Evolutionary conservation across 2,329 filamentous ascomycete genomes (phyloP), one percentile per base, ranked within the genome.

Genomic region (Rosellinia necatrix): DNA sequence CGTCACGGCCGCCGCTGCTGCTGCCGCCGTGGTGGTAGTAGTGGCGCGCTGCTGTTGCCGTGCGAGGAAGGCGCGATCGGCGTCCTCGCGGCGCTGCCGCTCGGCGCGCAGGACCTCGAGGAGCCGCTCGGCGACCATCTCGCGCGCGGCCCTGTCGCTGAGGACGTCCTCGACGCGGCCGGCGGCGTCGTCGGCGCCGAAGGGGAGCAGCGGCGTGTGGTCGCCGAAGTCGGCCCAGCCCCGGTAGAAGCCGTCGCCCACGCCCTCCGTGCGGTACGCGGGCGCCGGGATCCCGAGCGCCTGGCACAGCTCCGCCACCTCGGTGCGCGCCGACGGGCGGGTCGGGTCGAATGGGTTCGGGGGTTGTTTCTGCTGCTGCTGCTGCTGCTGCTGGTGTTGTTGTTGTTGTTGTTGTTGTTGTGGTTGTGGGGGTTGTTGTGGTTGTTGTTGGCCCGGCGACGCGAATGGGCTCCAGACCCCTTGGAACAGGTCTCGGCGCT

Each of bases 81-180:
- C 22, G 3, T 13, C 42, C 0, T 42, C 60, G 37, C 63, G 59
- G 49, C 67, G 50, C 10, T 32, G 53, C 40, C 66, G 50, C 27
- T 69, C 54, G 4, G 48, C 24, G 6, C 64, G 25, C 25, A 83
- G 56, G 64, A 71, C 74, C 5, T 32, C 58, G 12, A 81, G 59
- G 2, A 81, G 64, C 27, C 64, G 59, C 59, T 74, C 70, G 0
- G 78, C 76, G 3, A 82, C 65, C 50, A 64, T 66, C 56, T 75
- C 68, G 61, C 68, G 75, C 1, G 76, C 70, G 8, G 66, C 56
- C 38, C 66, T 70, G 61, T 70, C 72, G 2, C 74, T 71, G 3
- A 66, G 65, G 7, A 76, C 64, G 4, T 70, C 56, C 12, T 62
- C 44, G 27, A 66, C 64, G 35, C 40, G 53, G 8, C 49, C 52